Conservation (phyloP, 306 rosid genomes). For the Quercus ilex region DNA sequence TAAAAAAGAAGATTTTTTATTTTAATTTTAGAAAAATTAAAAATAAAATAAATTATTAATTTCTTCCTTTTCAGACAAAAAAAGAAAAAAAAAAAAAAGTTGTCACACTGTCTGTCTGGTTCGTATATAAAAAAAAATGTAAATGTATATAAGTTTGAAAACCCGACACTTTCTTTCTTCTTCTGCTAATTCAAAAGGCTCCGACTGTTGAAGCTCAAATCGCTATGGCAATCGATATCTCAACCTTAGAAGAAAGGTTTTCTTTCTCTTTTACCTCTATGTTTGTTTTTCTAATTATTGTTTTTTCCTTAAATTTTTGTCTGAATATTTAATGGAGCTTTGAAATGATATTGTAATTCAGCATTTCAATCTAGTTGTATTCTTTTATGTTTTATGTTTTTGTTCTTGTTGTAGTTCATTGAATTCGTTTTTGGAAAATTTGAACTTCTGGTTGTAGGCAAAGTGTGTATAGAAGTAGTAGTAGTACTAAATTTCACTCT, state of each 20-base stretch:
- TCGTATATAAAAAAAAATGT: neutral
- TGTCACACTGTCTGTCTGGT: no score
- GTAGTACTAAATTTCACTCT: neutral
- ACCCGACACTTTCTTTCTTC: neutral
- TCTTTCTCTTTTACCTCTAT: neutral
- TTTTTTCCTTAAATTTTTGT: neutral
- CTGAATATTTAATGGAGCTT: neutral
- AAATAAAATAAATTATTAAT: no score
- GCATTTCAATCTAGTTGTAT: neutral
- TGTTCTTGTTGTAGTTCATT: neutral
- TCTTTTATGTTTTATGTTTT: neutral
- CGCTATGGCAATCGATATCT: constrained; percentile 52
- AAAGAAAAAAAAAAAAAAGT: no score
- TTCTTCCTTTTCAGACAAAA: no score
- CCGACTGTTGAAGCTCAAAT: constrained; percentile 7
- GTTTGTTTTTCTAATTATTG: no score
- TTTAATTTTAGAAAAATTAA: no score
- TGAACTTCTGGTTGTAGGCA: neutral
- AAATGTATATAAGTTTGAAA: neutral
- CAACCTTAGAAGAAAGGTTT: constrained; percentile 52
- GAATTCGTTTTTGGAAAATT: neutral
- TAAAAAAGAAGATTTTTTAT: no score
- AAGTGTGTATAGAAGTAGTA: neutral
- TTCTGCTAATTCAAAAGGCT: neutral
- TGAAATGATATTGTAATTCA: neutral